Conservation (phyloP, 2,329 filamentous ascomycete species). For the Davidsoniella australis region DNA sequence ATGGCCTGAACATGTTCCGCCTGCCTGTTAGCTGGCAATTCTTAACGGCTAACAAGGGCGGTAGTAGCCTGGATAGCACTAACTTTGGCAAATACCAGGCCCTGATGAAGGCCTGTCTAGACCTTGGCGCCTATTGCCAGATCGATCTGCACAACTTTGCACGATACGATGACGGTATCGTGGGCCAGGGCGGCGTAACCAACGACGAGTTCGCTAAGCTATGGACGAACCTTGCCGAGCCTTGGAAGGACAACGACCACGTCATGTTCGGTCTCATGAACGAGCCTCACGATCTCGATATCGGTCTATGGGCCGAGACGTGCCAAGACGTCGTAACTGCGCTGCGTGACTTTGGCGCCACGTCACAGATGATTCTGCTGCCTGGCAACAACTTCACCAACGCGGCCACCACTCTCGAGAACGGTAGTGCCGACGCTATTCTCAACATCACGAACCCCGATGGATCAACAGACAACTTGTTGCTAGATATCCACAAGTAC, state of each 20-base stretch:
- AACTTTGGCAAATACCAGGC: slow-evolving; percentile 36
- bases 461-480: slow-evolving; percentile 35
- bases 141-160: slow-evolving; percentile 43
- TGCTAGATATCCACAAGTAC: slow-evolving; percentile 45
- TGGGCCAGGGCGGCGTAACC: slow-evolving; percentile 47
- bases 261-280: slow-evolving; percentile 54
- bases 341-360: slow-evolving; percentile 48
- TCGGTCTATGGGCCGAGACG: slow-evolving; percentile 39
- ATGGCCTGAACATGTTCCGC: slow-evolving; percentile 36
- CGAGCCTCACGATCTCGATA: slow-evolving; percentile 45
- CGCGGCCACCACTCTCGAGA: slow-evolving; percentile 30
- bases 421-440: slow-evolving; percentile 33
- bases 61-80: slow-evolving; percentile 28
- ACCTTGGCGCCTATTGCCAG: slow-evolving; percentile 39
- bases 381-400: slow-evolving; percentile 44
- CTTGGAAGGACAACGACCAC: slow-evolving; percentile 36
- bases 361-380: slow-evolving; percentile 43
- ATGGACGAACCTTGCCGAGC: slow-evolving; percentile 40
- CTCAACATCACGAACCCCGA: slow-evolving; percentile 40
- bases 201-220: slow-evolving; percentile 40
- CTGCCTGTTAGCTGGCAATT: slow-evolving; percentile 40
- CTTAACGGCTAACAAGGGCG: slow-evolving; percentile 35
- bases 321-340: slow-evolving; percentile 47
- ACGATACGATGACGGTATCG: slow-evolving; percentile 42
- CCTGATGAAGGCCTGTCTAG: slow-evolving; percentile 38